These are phyloP conservation scores for Phytophthora meadii DNA, from an alignment of 352 stramenopile species.

Conservation along the genomic window DNA sequence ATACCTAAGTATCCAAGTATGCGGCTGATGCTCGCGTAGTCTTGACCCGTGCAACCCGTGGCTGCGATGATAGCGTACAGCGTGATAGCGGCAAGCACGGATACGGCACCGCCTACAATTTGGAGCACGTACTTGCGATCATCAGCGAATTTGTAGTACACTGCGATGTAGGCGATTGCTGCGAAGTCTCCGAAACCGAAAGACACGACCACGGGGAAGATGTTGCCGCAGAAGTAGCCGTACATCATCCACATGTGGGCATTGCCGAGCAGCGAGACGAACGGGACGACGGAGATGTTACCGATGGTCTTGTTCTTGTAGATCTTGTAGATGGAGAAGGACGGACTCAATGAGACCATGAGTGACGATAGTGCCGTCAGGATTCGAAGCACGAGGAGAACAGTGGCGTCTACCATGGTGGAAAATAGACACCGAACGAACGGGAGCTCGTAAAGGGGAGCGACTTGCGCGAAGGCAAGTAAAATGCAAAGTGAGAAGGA, in stretches of 20 bases:
- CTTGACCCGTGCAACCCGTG: slow-evolving; percentile 38
- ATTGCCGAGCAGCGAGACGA: slow-evolving; percentile 51
- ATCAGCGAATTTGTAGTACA: slow-evolving; percentile 59
- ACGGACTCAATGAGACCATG: slow-evolving; percentile 45
- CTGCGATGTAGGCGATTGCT: slow-evolving; percentile 48
- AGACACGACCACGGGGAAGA: slow-evolving; percentile 60
- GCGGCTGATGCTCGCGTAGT: slow-evolving; percentile 33
- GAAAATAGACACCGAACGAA: not conserved
- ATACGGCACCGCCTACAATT: slow-evolving; percentile 28
- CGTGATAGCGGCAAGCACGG: slow-evolving; percentile 36
- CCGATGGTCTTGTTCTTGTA: slow-evolving; percentile 44
- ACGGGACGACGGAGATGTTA: slow-evolving; percentile 45
- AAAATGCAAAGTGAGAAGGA: slow-evolving; percentile 29
- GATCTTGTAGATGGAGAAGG: slow-evolving; percentile 46
- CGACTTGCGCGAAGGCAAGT: slow-evolving; percentile 21
- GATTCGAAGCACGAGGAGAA: slow-evolving; percentile 34
- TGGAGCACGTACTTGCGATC: slow-evolving; percentile 49
- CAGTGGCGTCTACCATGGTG: slow-evolving; percentile 24
- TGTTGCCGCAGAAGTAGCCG: slow-evolving; percentile 51
- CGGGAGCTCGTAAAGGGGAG: slow-evolving; percentile 2
- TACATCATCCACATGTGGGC: slow-evolving; percentile 56
- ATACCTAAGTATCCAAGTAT: slow-evolving; percentile 49
- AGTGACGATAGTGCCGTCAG: slow-evolving; percentile 46
- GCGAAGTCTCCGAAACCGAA: slow-evolving; percentile 55
- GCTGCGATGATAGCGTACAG: slow-evolving; percentile 53